Percentiles rank a stretch among this genome's conserved stretches.
Evolutionary conservation across 1,284 basidiomycete species (phyloP).

Genomic region (Boletellus deceptivus): DNA sequence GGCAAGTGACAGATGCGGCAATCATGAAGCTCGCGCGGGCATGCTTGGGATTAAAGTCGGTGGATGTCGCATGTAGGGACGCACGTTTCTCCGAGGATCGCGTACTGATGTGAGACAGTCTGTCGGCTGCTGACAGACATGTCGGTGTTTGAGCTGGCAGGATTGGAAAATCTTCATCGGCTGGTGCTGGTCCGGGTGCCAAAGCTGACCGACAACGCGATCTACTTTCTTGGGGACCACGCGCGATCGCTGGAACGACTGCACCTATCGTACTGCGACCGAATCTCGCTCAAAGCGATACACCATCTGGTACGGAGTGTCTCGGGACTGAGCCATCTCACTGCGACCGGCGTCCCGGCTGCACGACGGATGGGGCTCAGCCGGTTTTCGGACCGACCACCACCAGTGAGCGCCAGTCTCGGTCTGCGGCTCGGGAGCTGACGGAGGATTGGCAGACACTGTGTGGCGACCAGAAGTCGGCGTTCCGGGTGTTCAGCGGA

Average conservation of each 20-base stretch:
- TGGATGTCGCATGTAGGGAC: conserved; percentile 82
- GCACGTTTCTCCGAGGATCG: conserved; percentile 8
- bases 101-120: conserved; percentile 42
- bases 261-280: conserved; percentile 87
- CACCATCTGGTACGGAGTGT: conserved; percentile 71
- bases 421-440: conserved; percentile 16
- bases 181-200: conserved; percentile 79
- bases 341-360: conserved; percentile 79
- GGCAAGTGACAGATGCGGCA: conserved; percentile 76
- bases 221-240: conserved; percentile 69
- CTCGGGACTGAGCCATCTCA: conserved; percentile 70
- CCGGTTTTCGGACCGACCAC: conserved; percentile 77
- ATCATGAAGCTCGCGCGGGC: conserved; percentile 70
- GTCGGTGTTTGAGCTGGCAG: conserved; percentile 79
- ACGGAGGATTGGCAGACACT: conserved; percentile 36
- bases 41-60: conserved; percentile 75
- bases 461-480: conserved; percentile 62
- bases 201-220: conserved; percentile 62
- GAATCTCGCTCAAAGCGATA: conserved; percentile 76
- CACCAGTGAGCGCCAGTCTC: conserved; percentile 48
- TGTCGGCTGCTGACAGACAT: conserved; percentile 84
- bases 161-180: conserved; percentile 69
- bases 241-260: conserved; percentile 73
- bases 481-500: conserved; percentile 84
- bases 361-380: conserved; percentile 73